These are phyloP conservation scores for Pachysandra terminalis DNA, from an alignment of 164 flowering plant genomes.

Conservation along the genomic window DNA sequence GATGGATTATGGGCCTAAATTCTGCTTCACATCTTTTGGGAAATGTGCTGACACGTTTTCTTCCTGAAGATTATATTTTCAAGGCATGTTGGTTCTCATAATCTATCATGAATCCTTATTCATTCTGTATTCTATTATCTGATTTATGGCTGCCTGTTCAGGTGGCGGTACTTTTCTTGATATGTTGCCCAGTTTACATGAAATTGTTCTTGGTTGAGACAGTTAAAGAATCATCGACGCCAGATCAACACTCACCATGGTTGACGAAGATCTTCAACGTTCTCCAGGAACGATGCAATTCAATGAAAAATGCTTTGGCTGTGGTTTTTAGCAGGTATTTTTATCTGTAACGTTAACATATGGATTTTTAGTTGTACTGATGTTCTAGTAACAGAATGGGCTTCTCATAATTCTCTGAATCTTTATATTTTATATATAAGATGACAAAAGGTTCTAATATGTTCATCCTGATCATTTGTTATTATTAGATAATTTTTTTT, in stretches of 20 bases:
- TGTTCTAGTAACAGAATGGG: no score
- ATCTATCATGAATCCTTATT: neutral
- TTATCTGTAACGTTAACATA: neutral
- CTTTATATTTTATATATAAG: no score
- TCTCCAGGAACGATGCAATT: conserved; percentile 38
- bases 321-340: conserved; percentile 53
- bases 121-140: conserved; percentile 1
- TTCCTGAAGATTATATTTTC: conserved; percentile 73
- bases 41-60: conserved; percentile 71
- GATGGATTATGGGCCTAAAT: conserved; percentile 83
- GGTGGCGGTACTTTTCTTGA: conserved; percentile 73
- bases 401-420: no score
- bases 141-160: conserved; percentile 25
- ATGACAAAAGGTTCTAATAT: no score
- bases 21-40: conserved; percentile 83
- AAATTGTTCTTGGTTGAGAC: conserved; percentile 64
- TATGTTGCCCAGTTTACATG: conserved; percentile 61
- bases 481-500: no score
- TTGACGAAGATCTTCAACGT: conserved; percentile 27
- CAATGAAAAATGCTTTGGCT: conserved; percentile 58
- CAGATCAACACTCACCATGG: conserved; percentile 26
- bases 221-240: conserved; percentile 29
- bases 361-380: neutral
- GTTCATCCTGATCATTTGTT: no score
- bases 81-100: conserved; percentile 30